Conservation (phyloP, 306 rosid species). For the Alnus rubra region DNA sequence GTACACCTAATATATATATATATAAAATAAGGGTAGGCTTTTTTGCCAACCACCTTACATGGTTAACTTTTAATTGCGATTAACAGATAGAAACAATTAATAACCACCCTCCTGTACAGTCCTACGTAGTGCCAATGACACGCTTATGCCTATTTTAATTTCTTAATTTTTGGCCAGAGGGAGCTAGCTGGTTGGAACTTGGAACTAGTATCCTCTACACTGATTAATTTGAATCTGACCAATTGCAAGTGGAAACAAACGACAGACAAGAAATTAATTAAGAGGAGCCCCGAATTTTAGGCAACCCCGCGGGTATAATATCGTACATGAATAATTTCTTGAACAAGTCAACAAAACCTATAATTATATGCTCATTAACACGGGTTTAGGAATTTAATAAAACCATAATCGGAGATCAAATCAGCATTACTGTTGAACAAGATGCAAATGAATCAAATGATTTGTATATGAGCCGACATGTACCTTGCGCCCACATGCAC, state of each 20-base stretch:
- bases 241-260: slow-evolving; percentile 18
- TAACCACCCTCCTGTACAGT: no score
- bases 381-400: slow-evolving; percentile 16
- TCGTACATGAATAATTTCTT: slow-evolving; percentile 12
- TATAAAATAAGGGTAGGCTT: no score
- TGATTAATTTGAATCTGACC: slow-evolving; percentile 24
- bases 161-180: not conserved
- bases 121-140: no score
- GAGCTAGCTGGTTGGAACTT: not conserved
- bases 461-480: slow-evolving; percentile 23
- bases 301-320: not conserved
- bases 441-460: slow-evolving; percentile 15
- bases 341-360: slow-evolving; percentile 42
- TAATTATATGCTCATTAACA: slow-evolving; percentile 1
- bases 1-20: no score
- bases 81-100: no score
- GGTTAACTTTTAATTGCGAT: no score
- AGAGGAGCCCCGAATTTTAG: slow-evolving; percentile 46
- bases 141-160: no score
- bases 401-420: slow-evolving; percentile 25
- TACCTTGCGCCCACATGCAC: slow-evolving; percentile 35
- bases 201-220: not conserved
- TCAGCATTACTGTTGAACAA: slow-evolving; percentile 15
- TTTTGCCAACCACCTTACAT: no score
- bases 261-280: slow-evolving; percentile 18